A percentile compares a stretch with the other conserved stretches of the same genome.
Evolutionary conservation across 257 asterid species (phyloP).

Genomic region (Leonotis leonurus): DNA sequence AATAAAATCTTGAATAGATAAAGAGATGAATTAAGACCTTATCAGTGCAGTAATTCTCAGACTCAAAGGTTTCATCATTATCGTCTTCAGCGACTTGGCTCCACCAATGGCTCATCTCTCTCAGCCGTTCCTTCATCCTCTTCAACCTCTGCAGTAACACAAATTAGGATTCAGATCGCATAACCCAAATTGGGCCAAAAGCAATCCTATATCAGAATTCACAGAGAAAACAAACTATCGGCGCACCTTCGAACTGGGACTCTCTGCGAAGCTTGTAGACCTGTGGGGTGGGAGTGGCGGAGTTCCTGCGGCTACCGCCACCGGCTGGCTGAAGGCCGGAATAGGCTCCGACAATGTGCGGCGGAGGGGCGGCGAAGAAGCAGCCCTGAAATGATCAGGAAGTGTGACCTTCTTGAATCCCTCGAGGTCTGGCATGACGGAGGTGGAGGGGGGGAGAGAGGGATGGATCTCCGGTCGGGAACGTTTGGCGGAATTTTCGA

Average conservation of each 20-base stretch:
- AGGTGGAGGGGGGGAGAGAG: constrained; percentile 5
- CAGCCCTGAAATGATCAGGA: constrained; percentile 10
- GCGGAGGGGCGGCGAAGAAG: constrained; percentile 19
- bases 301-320: constrained; percentile 16
- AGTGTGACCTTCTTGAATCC: constrained; percentile 23
- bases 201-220: too few relatives aligned
- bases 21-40: constrained; percentile 19
- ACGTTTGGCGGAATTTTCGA: constrained; percentile 18
- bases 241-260: constrained; percentile 26
- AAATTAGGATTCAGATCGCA: neutral
- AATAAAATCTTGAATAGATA: neutral
- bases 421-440: neutral
- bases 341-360: constrained; percentile 40
- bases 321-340: constrained; percentile 4
- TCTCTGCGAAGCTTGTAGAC: constrained; percentile 26
- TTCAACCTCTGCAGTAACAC: constrained; percentile 33
- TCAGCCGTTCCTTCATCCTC: constrained; percentile 31
- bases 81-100: constrained; percentile 30
- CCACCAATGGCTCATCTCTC: constrained; percentile 37
- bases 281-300: constrained; percentile 23
- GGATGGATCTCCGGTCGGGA: too few relatives aligned
- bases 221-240: neutral
- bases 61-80: constrained; percentile 13
- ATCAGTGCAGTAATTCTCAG: constrained; percentile 1
- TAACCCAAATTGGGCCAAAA: neutral